Evolutionary conservation across 306 rosid species (phyloP).

Genomic region (Gleditsia sinensis): DNA sequence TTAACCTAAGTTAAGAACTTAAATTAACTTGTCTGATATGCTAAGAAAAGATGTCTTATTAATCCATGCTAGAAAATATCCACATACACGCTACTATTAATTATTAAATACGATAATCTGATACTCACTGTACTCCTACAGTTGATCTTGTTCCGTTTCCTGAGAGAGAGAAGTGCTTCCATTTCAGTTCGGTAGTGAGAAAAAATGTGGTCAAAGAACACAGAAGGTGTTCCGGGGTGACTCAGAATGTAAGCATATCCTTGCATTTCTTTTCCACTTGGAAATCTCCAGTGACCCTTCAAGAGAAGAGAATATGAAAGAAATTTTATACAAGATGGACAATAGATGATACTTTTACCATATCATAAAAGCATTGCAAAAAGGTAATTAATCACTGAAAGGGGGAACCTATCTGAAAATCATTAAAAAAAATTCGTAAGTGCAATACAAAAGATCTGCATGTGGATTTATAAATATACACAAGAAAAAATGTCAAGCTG

Average conservation of each 20-base stretch:
- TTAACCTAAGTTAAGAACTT: neutral
- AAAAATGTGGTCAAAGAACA: conserved; percentile 79
- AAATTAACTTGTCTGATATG: neutral
- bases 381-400: neutral
- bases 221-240: conserved; percentile 90
- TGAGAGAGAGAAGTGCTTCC: conserved; percentile 55
- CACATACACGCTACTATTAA: neutral
- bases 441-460: neutral
- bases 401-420: neutral
- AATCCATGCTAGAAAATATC: neutral
- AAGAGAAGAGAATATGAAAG: conserved; percentile 22
- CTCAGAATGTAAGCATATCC: conserved; percentile 91
- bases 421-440: neutral
- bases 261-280: conserved; percentile 77
- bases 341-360: neutral
- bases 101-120: neutral
- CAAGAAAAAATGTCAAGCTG: neutral
- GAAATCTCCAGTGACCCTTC: conserved; percentile 99
- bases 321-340: neutral
- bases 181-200: conserved; percentile 65
- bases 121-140: conserved; percentile 78
- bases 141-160: conserved; percentile 64
- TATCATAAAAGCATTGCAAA: neutral
- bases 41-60: neutral
- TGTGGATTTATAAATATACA: neutral